phyloP scores from a whole-genome alignment of 805 yeast species.

The Saccharomyces mikatae region DNA sequence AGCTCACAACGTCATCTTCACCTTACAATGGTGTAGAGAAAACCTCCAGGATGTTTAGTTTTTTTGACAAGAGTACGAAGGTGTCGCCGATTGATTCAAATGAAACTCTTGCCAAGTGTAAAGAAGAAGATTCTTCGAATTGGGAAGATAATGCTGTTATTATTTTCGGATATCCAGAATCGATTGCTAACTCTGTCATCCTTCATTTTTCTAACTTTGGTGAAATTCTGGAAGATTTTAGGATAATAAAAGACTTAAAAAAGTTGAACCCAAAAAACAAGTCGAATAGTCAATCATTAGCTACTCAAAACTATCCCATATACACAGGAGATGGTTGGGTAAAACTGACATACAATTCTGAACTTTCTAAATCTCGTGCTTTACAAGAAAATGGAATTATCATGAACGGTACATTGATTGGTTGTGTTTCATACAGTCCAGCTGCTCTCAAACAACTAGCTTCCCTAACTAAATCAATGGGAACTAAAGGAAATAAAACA shows the following conservation, averaged over 20 bases:
- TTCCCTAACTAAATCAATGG: constrained; percentile 28
- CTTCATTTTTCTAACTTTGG: constrained; percentile 77
- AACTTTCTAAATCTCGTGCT: constrained; percentile 73
- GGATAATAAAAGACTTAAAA: constrained; percentile 28
- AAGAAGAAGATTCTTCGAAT: constrained; percentile 3
- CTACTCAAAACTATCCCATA: constrained; percentile 46
- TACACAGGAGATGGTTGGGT: constrained; percentile 87
- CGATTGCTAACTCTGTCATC: constrained; percentile 56
- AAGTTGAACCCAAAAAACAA: not conserved
- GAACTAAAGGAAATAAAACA: not conserved
- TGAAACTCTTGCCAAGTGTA: not conserved
- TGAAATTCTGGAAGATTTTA: constrained; percentile 65
- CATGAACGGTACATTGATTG: constrained; percentile 54
- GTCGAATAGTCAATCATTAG: not conserved
- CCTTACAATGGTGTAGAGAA: not conserved
- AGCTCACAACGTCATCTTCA: constrained; percentile 5
- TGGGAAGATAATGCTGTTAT: constrained; percentile 55
- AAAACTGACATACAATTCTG: constrained; percentile 73
- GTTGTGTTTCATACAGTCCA: constrained; percentile 64
- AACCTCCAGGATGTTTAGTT: not conserved
- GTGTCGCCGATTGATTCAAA: constrained; percentile 1
- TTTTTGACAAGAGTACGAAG: not conserved
- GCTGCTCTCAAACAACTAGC: constrained; percentile 52
- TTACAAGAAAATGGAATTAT: constrained; percentile 72
- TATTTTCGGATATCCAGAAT: constrained; percentile 84